A percentile compares a stretch with the other conserved stretches of the same genome.
Conservation (phyloP, 2,329 filamentous ascomycete genomes). For the Exophiala sp. region DNA sequence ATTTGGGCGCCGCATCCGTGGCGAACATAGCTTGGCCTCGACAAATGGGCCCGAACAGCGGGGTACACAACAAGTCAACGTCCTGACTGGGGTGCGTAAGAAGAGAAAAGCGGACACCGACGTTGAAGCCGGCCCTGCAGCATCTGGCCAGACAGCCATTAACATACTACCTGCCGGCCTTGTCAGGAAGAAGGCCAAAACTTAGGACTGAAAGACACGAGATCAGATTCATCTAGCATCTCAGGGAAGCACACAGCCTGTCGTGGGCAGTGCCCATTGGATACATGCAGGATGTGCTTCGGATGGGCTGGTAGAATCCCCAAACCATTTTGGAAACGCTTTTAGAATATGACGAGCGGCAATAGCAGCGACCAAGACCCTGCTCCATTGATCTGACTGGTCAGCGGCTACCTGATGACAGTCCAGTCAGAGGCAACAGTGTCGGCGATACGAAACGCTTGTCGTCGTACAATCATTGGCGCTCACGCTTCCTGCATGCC, state of each 20-base stretch:
- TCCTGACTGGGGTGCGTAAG: slow-evolving; percentile 25
- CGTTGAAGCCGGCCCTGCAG: neutral
- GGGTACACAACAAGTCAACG: slow-evolving; percentile 14
- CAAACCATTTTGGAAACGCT: neutral
- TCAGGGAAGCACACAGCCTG: neutral
- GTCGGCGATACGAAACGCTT: slow-evolving; percentile 14
- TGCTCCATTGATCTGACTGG: neutral
- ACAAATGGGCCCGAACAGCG: slow-evolving; percentile 1
- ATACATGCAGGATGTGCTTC: neutral
- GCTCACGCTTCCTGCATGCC: neutral
- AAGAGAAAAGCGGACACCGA: slow-evolving; percentile 24
- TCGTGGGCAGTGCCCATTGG: slow-evolving; percentile 6
- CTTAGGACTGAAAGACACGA: too few relatives aligned
- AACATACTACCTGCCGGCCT: slow-evolving; percentile 18
- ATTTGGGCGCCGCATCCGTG: slow-evolving; percentile 20
- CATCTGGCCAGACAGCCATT: neutral
- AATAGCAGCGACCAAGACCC: neutral
- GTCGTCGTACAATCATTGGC: slow-evolving; percentile 10
- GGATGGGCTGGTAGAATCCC: too few relatives aligned
- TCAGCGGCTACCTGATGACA: neutral
- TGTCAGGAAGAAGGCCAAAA: slow-evolving; percentile 27
- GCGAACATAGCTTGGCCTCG: slow-evolving; percentile 5
- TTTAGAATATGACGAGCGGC: slow-evolving; percentile 8
- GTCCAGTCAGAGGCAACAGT: neutral
- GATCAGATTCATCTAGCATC: neutral